Conservation (phyloP, 495 filamentous ascomycete species). For the Tetracladium marchalianum region DNA sequence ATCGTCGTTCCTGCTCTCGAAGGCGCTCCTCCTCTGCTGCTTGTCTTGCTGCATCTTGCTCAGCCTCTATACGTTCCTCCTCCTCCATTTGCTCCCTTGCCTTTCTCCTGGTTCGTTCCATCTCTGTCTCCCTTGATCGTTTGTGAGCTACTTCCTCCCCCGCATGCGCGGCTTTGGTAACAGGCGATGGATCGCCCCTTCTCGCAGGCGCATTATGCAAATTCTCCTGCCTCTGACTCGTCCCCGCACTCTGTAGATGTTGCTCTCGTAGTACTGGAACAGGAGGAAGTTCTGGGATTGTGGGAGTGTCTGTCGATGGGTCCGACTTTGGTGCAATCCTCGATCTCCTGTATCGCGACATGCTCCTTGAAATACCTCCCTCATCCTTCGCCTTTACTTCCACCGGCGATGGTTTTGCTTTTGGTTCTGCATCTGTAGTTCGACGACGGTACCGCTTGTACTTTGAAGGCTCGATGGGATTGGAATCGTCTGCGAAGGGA, state of each 20-base stretch:
- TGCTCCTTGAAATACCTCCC: conserved; percentile 38
- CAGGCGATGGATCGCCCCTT: too few species aligned
- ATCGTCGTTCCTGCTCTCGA: conserved; percentile 4
- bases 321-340: neutral
- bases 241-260: neutral
- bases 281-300: conserved; percentile 7
- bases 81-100: neutral
- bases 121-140: neutral
- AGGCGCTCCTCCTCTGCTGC: neutral
- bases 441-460: neutral
- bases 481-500: neutral
- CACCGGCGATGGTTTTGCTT: too few species aligned
- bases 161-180: neutral
- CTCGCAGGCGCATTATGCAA: too few species aligned
- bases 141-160: neutral
- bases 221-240: too few species aligned
- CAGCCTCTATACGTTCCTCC: neutral
- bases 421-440: neutral
- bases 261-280: neutral
- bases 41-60: neutral
- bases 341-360: conserved; percentile 47
- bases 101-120: neutral
- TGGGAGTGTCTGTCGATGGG: neutral
- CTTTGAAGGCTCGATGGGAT: neutral
- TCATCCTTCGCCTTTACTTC: too few species aligned